A percentile compares a stretch with the other conserved stretches of the same genome.
These are phyloP conservation scores for Rhodamnia argentea DNA, from an alignment of 345 rosid genomes.

Conservation along the genomic window DNA sequence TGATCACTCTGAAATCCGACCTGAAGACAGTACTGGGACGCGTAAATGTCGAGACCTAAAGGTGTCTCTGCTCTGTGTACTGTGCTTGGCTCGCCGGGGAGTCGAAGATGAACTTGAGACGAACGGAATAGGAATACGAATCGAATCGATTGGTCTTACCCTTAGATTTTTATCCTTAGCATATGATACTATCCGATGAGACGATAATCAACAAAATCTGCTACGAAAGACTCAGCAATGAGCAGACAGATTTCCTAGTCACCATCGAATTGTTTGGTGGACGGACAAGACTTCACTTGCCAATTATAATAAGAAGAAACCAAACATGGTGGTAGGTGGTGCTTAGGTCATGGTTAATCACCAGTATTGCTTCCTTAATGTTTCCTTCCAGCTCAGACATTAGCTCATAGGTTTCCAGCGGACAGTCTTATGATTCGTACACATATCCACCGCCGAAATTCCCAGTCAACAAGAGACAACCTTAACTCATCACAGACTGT, in stretches of 20 bases:
- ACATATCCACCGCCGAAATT: neutral
- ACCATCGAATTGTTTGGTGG: neutral
- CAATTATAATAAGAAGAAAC: neutral
- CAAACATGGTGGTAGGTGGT: neutral
- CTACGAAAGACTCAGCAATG: neutral
- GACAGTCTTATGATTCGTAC: neutral
- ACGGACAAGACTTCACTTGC: neutral
- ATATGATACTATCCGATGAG: neutral
- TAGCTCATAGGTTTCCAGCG: neutral
- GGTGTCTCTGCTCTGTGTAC: neutral
- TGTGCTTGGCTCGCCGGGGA: neutral
- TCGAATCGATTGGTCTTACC: neutral
- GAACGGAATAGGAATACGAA: neutral
- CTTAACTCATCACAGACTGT: neutral
- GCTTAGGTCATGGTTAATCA: neutral
- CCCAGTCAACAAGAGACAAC: neutral
- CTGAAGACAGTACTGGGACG: fast-evolving
- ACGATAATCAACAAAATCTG: neutral
- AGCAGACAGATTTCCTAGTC: neutral
- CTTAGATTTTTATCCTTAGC: neutral
- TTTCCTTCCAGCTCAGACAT: neutral
- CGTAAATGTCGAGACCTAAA: neutral
- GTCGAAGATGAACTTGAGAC: neutral
- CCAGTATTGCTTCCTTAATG: neutral
- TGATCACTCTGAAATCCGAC: neutral